Evolutionary conservation across 495 filamentous ascomycete genomes (phyloP), one percentile per base, ranked within the genome.

Genomic region (Schizothecium vesticola): DNA sequence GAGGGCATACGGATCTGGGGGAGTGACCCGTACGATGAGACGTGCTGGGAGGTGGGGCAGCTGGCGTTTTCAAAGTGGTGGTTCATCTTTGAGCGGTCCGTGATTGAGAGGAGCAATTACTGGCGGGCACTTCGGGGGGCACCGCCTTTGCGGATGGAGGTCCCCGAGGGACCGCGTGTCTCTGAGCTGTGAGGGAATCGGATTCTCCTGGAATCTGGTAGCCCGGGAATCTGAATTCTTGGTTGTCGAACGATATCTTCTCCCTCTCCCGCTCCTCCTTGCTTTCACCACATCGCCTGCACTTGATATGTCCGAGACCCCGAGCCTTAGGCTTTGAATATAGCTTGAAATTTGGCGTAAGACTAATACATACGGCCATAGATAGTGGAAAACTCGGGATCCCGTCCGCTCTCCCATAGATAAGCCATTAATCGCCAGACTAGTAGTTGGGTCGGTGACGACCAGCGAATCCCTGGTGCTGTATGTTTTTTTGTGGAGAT

Each of bases 351-450:
- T 43, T 43, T 19, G 36, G 3, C 3, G 0, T 1, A 6, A 0
- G 0, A 43, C 1, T 6, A 25, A 58, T 24, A 65, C 64, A 68
- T 71, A 69, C 67, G 71, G 70, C 70, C 70, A 71, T 69, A 71
- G 33, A 25, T 43, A 72, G 51, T 70, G 70, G 80, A 82, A 68
- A 77, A 79, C 71, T 78, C 80, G 81, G 80, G 76, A 80, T 81
- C 80, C 82, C 81, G 81, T 84, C 80, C 79, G 82, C 79, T 83
- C 81, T 80, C 77, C 80, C 80, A 74, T 81, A 78, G 77, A 78
- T 74, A 79, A 80, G 73, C 76, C 67, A 65, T 67, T 68, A 65
- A 74, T 67, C 63, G 76, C 77, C 71, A 65, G 74, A 79, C 69
- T 73, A 82, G 80, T 81, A 82, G 74, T 77, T 76, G 76, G 76